Conservation (phyloP, 495 filamentous ascomycete genomes). For the Massariosphaeria phaeospora region DNA sequence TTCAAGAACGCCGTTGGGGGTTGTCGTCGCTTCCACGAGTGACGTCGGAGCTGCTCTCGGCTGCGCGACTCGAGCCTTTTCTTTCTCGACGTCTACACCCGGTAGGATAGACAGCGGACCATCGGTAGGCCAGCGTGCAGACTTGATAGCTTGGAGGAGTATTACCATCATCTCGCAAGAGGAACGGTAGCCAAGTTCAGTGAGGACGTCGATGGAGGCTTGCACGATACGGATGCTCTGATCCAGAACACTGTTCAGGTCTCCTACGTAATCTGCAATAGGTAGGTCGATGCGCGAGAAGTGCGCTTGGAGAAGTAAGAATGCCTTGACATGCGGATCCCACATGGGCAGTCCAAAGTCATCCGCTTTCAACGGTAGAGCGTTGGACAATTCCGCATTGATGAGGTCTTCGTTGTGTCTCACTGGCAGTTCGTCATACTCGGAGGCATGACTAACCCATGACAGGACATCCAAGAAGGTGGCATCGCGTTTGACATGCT, state of each 20-base stretch:
- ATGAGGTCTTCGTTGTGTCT: constrained; percentile 98
- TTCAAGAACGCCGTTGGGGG: constrained; percentile 39
- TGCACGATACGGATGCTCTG: constrained; percentile 94
- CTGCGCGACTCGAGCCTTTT: constrained; percentile 39
- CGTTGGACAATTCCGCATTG: constrained; percentile 82
- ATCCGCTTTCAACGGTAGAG: constrained; percentile 64
- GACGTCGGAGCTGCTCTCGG: constrained; percentile 36
- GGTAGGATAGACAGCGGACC: constrained; percentile 74
- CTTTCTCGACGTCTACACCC: constrained; percentile 55
- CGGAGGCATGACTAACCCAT: constrained; percentile 90
- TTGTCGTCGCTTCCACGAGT: constrained; percentile 45
- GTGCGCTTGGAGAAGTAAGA: constrained; percentile 88
- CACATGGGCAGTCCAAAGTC: constrained; percentile 82
- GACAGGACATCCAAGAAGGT: constrained; percentile 78
- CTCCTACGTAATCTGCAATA: constrained; percentile 95
- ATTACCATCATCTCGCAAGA: constrained; percentile 73
- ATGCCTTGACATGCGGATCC: constrained; percentile 98
- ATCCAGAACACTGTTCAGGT: constrained; percentile 76
- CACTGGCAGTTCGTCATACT: constrained; percentile 98
- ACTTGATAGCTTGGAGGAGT: constrained; percentile 87
- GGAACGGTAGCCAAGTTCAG: constrained; percentile 78
- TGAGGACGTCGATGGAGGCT: constrained; percentile 85
- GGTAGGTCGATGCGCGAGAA: constrained; percentile 89
- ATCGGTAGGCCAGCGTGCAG: constrained; percentile 84
- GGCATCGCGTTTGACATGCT: constrained; percentile 69